Conservation (phyloP, 371 early-diverging fungal genomes). For the Rhizopus delemar region DNA sequence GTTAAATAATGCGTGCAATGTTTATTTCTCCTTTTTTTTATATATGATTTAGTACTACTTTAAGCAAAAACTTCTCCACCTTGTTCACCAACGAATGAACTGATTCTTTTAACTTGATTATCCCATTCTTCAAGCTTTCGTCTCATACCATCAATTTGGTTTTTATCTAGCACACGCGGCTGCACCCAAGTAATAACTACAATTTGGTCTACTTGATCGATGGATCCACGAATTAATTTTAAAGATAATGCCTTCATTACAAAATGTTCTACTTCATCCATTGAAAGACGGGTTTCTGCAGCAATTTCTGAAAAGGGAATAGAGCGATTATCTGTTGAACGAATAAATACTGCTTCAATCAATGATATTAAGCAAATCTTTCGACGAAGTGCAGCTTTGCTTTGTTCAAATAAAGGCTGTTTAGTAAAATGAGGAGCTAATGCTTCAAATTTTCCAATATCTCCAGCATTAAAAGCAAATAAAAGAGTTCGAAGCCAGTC, state of each 20-base stretch:
- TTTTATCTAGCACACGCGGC: conserved; percentile 90
- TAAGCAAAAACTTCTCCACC: conserved; percentile 54
- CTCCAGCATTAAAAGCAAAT: conserved; percentile 92
- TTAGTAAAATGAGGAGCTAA: conserved; percentile 74
- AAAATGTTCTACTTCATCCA: conserved; percentile 91
- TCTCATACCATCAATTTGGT: conserved; percentile 82
- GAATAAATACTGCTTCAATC: conserved; percentile 91
- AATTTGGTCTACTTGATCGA: conserved; percentile 91
- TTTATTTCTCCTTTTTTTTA: neutral
- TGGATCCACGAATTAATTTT: conserved; percentile 88
- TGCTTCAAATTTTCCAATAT: conserved; percentile 89
- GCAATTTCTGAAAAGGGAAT: conserved; percentile 87
- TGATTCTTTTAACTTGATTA: conserved; percentile 50
- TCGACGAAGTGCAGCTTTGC: conserved; percentile 77
- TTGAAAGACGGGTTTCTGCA: conserved; percentile 80
- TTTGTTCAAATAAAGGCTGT: conserved; percentile 77
- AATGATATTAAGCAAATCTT: conserved; percentile 97
- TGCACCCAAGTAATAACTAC: conserved; percentile 95
- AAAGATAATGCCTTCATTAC: conserved; percentile 96
- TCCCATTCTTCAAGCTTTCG: conserved; percentile 43
- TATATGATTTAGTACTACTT: neutral
- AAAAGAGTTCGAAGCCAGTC: conserved; percentile 88
- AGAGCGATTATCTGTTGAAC: conserved; percentile 75
- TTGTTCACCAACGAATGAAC: conserved; percentile 61
- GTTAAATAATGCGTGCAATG: no score